These are phyloP conservation scores for Pelargonium australe DNA, from an alignment of 441 rosid species.

Conservation along the genomic window DNA sequence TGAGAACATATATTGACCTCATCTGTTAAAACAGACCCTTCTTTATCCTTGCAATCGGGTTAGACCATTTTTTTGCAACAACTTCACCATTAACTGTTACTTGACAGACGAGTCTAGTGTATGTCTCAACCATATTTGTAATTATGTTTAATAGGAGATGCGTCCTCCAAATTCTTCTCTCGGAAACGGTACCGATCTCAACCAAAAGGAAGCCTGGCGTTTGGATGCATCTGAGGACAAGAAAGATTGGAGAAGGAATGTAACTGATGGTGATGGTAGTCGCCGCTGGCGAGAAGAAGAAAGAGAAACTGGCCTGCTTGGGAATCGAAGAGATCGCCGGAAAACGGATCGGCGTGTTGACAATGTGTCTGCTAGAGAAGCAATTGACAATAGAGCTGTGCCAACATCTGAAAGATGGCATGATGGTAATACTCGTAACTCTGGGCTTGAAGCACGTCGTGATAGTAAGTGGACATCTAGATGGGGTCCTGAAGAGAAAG, in stretches of 20 bases:
- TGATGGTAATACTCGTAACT: slow-evolving; percentile 41
- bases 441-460: slow-evolving; percentile 53
- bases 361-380: slow-evolving; percentile 41
- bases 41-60: background rate
- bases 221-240: slow-evolving; percentile 77
- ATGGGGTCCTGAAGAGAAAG: slow-evolving; percentile 99
- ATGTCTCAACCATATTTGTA: background rate
- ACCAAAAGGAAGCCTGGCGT: slow-evolving; percentile 74
- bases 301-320: slow-evolving; percentile 85
- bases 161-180: slow-evolving; percentile 51
- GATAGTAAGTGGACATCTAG: slow-evolving; percentile 97
- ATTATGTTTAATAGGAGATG: slow-evolving; percentile 41
- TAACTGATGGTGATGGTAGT: slow-evolving; percentile 47
- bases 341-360: slow-evolving; percentile 73
- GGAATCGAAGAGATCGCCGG: slow-evolving; percentile 62
- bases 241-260: slow-evolving; percentile 72
- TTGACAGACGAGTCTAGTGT: background rate
- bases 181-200: slow-evolving; percentile 54
- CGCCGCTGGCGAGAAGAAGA: slow-evolving; percentile 98
- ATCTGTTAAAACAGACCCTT: background rate
- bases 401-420: slow-evolving; percentile 64
- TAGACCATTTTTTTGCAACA: background rate
- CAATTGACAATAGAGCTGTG: slow-evolving; percentile 44
- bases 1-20: background rate
- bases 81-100: background rate